Conservation (phyloP, 2,329 filamentous ascomycete species). For the Teratosphaeria zuluensis region DNA sequence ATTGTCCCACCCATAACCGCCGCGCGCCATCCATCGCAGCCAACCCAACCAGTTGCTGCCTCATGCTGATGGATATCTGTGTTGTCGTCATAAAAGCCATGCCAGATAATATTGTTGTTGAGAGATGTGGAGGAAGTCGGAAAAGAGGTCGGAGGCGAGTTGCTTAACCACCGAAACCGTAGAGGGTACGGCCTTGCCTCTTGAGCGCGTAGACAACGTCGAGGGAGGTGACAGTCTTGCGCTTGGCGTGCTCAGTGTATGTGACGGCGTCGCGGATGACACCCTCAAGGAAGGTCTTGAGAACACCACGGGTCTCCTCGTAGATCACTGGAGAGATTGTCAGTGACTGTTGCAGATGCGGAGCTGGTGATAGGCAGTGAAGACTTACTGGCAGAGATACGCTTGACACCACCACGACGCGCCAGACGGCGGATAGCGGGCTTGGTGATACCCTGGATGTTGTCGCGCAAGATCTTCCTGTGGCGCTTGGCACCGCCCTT, state of each 20-base stretch:
- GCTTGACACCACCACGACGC: slow-evolving; percentile 99
- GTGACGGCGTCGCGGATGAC: slow-evolving; percentile 72
- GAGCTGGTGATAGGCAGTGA: slow-evolving; percentile 9
- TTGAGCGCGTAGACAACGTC: slow-evolving; percentile 56
- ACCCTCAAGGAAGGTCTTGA: slow-evolving; percentile 75
- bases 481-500: slow-evolving; percentile 98
- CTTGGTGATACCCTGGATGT: slow-evolving; percentile 99
- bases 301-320: slow-evolving; percentile 71
- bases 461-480: slow-evolving; percentile 98
- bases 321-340: slow-evolving; percentile 55
- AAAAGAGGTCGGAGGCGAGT: slow-evolving; percentile 9
- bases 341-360: slow-evolving; percentile 12
- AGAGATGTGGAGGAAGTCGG: slow-evolving; percentile 11
- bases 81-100: slow-evolving; percentile 24
- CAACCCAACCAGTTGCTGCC: slow-evolving; percentile 20
- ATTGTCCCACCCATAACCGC: slow-evolving; percentile 15
- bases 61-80: slow-evolving; percentile 27
- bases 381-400: slow-evolving; percentile 80
- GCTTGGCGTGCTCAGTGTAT: slow-evolving; percentile 76
- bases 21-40: slow-evolving; percentile 23
- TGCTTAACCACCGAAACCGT: slow-evolving; percentile 57
- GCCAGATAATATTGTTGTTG: slow-evolving; percentile 14
- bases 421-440: slow-evolving; percentile 96
- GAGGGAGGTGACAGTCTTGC: slow-evolving; percentile 58
- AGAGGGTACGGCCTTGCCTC: slow-evolving; percentile 55